Evolutionary conservation across 2,329 filamentous ascomycete species (phyloP), one percentile per base, ranked within the genome.

Genomic region (Fusarium dimerum): DNA sequence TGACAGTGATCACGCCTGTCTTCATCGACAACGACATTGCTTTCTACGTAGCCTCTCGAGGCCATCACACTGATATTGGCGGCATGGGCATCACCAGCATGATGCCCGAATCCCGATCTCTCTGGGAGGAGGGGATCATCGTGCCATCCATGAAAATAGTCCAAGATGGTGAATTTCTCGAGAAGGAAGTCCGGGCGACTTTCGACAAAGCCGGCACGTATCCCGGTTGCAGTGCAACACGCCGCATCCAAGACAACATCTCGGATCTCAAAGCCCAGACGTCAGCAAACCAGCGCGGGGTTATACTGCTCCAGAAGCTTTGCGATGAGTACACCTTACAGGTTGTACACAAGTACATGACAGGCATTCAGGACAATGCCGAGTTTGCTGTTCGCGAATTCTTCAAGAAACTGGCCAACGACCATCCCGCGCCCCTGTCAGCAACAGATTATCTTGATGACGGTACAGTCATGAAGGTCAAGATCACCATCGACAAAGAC

Each of bases 211-310:
- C 91, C 0, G 88, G 88, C 0, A 78, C 87, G 61, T 85, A 89
- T 59, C 84, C 86, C 0, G 90, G 88, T 1, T 94, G 89, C 72
- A 86, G 83, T 48, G 90, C 90, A 2, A 92, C 90, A 1, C 78
- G 90, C 40, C 91, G 89, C 66, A 76, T 95, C 1, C 84, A 83
- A 9, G 91, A 96, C 69, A 95, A 95, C 66, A 78, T 95, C 59
- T 92, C 90, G 47, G 91, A 95, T 67, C 78, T 96, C 40, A 92
- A 92, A 69, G 91, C 91, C 0, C 90, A 95, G 67, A 87, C 94
- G 12, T 90, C 91, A 0, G 90, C 90, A 12, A 95, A 96, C 65
- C 87, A 91, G 62, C 92, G 92, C 62, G 91, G 91, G 8, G 93
- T 93, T 62, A 83, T 83, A 40, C 76, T 93, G 13, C 16, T 16